Evolutionary conservation across 768 basidiomycete genomes (phyloP).

Genomic region (Tulasnella sp.): DNA sequence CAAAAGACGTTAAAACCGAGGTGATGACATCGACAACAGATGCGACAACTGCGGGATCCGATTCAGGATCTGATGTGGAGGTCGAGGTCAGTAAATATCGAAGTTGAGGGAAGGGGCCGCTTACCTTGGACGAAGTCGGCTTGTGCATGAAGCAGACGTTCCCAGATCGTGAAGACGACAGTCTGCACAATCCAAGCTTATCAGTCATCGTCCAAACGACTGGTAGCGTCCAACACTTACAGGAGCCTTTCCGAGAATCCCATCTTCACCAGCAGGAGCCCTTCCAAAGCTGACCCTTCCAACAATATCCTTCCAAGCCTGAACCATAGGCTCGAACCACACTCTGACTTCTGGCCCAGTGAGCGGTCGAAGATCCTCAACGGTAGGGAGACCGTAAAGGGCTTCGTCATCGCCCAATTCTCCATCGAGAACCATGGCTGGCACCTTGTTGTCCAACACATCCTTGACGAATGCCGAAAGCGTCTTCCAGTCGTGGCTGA

Average conservation of each 20-base stretch:
- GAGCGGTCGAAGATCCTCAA: conserved; percentile 10
- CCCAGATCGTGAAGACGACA: conserved; percentile 28
- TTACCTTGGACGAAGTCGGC: conserved; percentile 19
- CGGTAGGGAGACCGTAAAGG: not conserved
- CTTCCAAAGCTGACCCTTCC: conserved; percentile 14
- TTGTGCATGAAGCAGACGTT: conserved; percentile 7
- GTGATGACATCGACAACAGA: not conserved
- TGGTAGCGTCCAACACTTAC: not conserved
- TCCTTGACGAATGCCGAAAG: conserved; percentile 28
- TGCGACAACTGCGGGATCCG: not conserved
- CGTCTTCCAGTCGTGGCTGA: conserved; percentile 15
- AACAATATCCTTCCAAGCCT: conserved; percentile 30
- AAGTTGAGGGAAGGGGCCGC: not conserved
- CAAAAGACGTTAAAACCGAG: not conserved
- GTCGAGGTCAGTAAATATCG: not conserved
- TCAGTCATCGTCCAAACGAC: not conserved
- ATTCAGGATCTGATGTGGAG: not conserved
- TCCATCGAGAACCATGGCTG: conserved; percentile 5
- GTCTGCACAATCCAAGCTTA: not conserved
- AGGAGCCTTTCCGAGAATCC: not conserved
- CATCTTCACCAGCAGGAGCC: not conserved
- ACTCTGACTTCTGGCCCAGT: not conserved
- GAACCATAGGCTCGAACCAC: conserved; percentile 8
- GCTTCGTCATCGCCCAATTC: not conserved
- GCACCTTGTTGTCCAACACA: conserved; percentile 18